Percentiles rank a stretch among this genome's conserved stretches.
These are phyloP conservation scores for Leccinum pachyderme DNA, from an alignment of 1,284 basidiomycete genomes.

Conservation along the genomic window DNA sequence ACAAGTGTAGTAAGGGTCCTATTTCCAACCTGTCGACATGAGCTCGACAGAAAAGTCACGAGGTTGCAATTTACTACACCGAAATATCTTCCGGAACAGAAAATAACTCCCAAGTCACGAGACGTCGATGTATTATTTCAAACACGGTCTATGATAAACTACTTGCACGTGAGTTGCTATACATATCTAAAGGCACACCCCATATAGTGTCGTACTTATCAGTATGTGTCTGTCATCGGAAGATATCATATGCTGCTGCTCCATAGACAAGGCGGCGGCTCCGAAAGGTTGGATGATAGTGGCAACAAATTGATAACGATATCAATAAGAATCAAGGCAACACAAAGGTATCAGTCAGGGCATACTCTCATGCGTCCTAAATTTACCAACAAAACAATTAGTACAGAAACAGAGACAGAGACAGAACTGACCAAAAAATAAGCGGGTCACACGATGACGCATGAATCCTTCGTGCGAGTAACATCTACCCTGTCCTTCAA, in stretches of 20 bases:
- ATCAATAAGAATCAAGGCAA: not conserved
- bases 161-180: too few species aligned
- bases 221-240: not conserved
- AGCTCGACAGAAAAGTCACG: too few species aligned
- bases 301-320: not conserved
- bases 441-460: constrained; percentile 19
- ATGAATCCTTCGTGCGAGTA: constrained; percentile 22
- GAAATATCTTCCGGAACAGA: too few species aligned
- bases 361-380: not conserved
- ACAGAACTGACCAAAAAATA: not conserved
- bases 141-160: not conserved
- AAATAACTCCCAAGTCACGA: too few species aligned
- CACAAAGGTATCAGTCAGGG: not conserved
- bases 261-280: not conserved
- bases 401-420: not conserved
- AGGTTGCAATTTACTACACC: too few species aligned
- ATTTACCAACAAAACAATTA: not conserved
- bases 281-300: not conserved
- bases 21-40: too few species aligned
- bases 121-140: too few species aligned
- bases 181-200: too few species aligned
- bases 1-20: too few species aligned
- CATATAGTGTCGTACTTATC: too few species aligned
- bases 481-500: constrained; percentile 37
- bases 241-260: not conserved